Conservation (phyloP, 192 early-diverging fungal species). For the Spizellomyces sp. region DNA sequence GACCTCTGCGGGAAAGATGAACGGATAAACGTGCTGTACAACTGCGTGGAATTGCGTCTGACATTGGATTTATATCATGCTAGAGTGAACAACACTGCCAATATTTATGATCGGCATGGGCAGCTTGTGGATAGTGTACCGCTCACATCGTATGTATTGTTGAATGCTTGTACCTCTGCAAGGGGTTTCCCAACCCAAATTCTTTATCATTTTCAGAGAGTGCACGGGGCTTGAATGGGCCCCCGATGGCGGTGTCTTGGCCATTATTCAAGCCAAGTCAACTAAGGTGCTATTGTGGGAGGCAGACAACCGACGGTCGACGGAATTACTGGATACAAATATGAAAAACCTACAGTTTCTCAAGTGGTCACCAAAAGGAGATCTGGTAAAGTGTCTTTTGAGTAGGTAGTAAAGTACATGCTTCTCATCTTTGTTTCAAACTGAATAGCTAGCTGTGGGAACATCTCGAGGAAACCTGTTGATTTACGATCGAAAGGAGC, state of each 20-base stretch:
- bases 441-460: conserved; percentile 43
- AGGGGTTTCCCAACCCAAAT: not conserved
- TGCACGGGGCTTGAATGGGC: conserved; percentile 47
- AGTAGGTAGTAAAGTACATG: no score
- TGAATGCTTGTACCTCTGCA: not conserved
- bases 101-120: conserved; percentile 40
- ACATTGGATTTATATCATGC: not conserved
- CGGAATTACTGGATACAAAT: conserved; percentile 33
- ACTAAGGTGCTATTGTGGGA: conserved; percentile 41
- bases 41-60: not conserved
- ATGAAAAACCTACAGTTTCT: conserved; percentile 43
- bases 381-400: conserved; percentile 29
- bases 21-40: not conserved
- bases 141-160: conserved; percentile 30
- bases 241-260: conserved; percentile 44
- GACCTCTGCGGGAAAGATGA: not conserved
- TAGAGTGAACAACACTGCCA: conserved; percentile 21
- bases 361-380: conserved; percentile 42
- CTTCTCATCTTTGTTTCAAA: no score
- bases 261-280: conserved; percentile 32
- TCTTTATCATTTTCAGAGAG: conserved; percentile 21
- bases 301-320: conserved; percentile 26
- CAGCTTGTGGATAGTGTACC: conserved; percentile 31
- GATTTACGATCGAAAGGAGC: conserved; percentile 39
- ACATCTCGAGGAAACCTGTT: conserved; percentile 56